These are phyloP conservation scores for Thraustochytrium striatum DNA, from an alignment of 352 stramenopile species.

Conservation along the genomic window DNA sequence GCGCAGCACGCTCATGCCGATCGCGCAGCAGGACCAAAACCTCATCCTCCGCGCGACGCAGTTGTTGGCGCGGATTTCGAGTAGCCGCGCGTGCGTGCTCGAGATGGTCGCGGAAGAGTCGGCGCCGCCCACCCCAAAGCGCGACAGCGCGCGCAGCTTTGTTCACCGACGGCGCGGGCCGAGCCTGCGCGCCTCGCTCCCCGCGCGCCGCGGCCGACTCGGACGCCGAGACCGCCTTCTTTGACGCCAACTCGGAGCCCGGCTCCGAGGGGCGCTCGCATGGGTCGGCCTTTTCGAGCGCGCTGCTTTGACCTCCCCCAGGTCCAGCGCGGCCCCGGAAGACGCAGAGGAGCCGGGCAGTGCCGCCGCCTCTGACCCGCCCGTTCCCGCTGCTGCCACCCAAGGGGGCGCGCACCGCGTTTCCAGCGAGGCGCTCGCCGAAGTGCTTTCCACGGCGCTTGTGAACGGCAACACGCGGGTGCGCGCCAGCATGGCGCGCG, in stretches of 20 bases:
- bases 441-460: neutral
- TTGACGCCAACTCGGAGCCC: no score
- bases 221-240: no score
- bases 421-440: neutral
- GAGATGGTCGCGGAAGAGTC: neutral
- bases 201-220: no score
- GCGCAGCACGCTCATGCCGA: neutral
- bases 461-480: neutral
- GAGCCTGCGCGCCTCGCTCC: no score
- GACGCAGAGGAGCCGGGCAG: no score
- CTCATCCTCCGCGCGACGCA: neutral
- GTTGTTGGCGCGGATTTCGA: neutral
- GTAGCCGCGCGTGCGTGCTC: neutral
- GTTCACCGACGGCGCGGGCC: no score
- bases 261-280: no score
- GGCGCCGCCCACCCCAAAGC: no score
- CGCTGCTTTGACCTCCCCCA: no score
- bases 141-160: no score
- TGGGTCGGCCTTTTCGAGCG: no score
- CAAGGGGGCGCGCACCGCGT: neutral
- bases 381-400: neutral
- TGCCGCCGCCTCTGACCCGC: neutral
- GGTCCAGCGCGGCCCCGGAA: no score
- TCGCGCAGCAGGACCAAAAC: neutral
- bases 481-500: neutral